Percentiles rank a stretch among this genome's conserved stretches.
These are phyloP conservation scores for Cicer judaicum DNA, from an alignment of 306 rosid species.

Conservation along the genomic window DNA sequence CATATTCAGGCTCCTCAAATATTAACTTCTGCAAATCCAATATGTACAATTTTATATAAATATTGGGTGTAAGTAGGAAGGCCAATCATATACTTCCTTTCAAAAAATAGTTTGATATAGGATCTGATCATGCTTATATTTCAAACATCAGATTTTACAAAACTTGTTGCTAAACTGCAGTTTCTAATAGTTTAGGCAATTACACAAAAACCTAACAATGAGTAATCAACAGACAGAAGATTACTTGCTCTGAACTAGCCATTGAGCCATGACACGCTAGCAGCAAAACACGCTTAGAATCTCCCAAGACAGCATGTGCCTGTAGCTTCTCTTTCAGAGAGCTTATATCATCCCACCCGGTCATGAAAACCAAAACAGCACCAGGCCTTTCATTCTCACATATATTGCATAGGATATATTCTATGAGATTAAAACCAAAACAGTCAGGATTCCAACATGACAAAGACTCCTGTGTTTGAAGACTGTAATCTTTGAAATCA, in stretches of 20 bases:
- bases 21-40: slow-evolving; percentile 81
- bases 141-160: slow-evolving; percentile 17
- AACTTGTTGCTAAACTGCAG: neutral
- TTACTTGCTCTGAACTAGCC: slow-evolving; percentile 95
- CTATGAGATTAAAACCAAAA: slow-evolving; percentile 88
- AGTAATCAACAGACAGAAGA: slow-evolving; percentile 38
- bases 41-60: slow-evolving; percentile 29
- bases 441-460: slow-evolving; percentile 94
- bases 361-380: slow-evolving; percentile 94
- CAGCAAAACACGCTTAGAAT: slow-evolving; percentile 72
- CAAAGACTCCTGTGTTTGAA: slow-evolving; percentile 81
- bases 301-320: slow-evolving; percentile 75
- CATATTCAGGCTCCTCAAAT: slow-evolving; percentile 79
- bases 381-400: slow-evolving; percentile 85
- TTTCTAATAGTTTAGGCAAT: neutral
- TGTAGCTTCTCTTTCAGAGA: slow-evolving; percentile 86
- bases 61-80: slow-evolving; percentile 33
- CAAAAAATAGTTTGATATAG: neutral
- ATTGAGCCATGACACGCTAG: slow-evolving; percentile 93
- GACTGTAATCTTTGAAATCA: slow-evolving; percentile 70
- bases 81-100: slow-evolving; percentile 20
- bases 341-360: slow-evolving; percentile 98
- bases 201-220: slow-evolving; percentile 19
- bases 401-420: slow-evolving; percentile 71
- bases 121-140: slow-evolving; percentile 8